Evolutionary conservation across 2,329 filamentous ascomycete genomes (phyloP).

Genomic region (Delphinella strobiligena): DNA sequence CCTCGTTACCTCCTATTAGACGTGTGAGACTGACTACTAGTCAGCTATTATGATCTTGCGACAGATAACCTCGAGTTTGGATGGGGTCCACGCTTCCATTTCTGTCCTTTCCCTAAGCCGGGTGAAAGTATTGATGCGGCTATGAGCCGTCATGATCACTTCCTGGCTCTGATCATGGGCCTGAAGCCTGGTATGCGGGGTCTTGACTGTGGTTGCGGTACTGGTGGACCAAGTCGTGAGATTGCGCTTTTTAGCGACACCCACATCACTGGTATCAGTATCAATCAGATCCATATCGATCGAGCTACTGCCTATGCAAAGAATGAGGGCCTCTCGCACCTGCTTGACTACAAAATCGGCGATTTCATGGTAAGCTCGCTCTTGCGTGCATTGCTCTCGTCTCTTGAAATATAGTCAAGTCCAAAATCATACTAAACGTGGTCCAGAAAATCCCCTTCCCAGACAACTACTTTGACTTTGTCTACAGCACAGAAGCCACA

Average conservation of each 20-base stretch:
- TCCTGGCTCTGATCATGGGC: slow-evolving; percentile 78
- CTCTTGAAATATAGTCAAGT: too few relatives aligned
- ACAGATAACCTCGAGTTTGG: slow-evolving; percentile 67
- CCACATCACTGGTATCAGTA: slow-evolving; percentile 86
- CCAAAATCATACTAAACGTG: slow-evolving; percentile 1
- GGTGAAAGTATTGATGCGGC: slow-evolving; percentile 77
- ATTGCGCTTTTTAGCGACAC: slow-evolving; percentile 89
- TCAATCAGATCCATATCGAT: slow-evolving; percentile 98
- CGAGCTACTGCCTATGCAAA: slow-evolving; percentile 72
- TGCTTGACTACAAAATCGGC: slow-evolving; percentile 80
- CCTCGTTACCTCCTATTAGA: too few relatives aligned
- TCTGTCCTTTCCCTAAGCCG: slow-evolving; percentile 80
- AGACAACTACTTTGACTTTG: slow-evolving; percentile 82
- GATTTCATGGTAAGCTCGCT: slow-evolving; percentile 66
- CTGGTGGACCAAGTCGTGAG: slow-evolving; percentile 86
- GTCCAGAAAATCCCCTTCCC: slow-evolving; percentile 81
- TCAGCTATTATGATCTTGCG: slow-evolving; percentile 36
- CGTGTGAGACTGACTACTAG: neutral
- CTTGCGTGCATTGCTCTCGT: neutral
- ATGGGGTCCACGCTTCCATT: slow-evolving; percentile 94
- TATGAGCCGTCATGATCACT: slow-evolving; percentile 94
- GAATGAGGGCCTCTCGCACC: slow-evolving; percentile 66
- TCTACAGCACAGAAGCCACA: slow-evolving; percentile 95
- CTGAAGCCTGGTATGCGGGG: slow-evolving; percentile 80
- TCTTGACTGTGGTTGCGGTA: slow-evolving; percentile 90